These are phyloP conservation scores for Eucalyptus sideroxylon DNA, from an alignment of 345 rosid genomes.

Conservation along the genomic window DNA sequence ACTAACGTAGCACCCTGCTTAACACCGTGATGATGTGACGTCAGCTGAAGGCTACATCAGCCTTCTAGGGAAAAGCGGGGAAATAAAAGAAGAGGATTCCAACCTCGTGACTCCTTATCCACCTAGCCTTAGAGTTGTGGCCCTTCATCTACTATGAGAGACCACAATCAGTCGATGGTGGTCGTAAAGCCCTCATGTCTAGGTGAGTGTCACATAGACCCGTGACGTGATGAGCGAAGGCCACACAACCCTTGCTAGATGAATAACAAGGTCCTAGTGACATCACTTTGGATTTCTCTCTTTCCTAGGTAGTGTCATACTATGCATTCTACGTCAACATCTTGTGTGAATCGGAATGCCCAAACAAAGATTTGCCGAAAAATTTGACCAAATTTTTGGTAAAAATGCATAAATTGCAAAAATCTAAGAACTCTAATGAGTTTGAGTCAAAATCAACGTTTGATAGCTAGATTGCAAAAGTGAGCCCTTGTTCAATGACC, in stretches of 20 bases:
- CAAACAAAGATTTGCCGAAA: background rate
- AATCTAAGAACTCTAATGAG: background rate
- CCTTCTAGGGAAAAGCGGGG: background rate
- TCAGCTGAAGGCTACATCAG: background rate
- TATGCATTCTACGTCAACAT: background rate
- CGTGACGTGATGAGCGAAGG: accelerated
- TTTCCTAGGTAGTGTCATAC: background rate
- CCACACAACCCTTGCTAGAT: background rate
- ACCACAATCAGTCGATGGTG: background rate
- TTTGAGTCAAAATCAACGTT: background rate
- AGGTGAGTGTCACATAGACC: background rate
- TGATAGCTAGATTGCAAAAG: background rate
- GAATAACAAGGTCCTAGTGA: background rate
- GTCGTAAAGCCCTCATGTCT: background rate
- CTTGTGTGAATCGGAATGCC: background rate
- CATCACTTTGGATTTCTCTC: background rate
- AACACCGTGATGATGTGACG: background rate
- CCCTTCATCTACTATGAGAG: background rate
- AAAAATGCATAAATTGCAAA: background rate
- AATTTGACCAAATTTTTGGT: background rate
- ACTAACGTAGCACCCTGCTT: background rate
- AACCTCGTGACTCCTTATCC: background rate
- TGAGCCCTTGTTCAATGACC: background rate
- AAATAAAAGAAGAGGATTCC: background rate
- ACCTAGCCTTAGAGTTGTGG: background rate